A percentile compares a stretch with the other conserved stretches of the same genome.
Conservation (phyloP, 1,284 basidiomycete genomes). For the Fomitopsis schrenkii region DNA sequence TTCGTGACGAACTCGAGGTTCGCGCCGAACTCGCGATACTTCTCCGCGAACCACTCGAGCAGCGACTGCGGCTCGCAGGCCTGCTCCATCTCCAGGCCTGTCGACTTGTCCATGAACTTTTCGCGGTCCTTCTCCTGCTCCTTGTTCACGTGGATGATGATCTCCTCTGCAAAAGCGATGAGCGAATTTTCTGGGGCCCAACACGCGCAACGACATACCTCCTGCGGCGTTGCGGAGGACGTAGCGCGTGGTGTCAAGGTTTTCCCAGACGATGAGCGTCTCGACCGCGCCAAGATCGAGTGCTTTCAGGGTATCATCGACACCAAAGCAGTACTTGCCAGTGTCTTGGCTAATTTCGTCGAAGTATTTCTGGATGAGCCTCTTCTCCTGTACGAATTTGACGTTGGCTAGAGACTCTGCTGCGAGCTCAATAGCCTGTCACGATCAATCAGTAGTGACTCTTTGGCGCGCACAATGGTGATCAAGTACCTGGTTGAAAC, state of each 20-base stretch:
- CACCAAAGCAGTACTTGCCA: constrained; percentile 96
- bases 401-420: constrained; percentile 96
- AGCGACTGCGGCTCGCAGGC: constrained; percentile 74
- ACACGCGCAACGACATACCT: constrained; percentile 44
- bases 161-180: constrained; percentile 56
- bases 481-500: constrained; percentile 85
- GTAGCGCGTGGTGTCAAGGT: constrained; percentile 85
- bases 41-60: constrained; percentile 98
- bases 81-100: constrained; percentile 95
- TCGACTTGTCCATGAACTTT: constrained; percentile 94
- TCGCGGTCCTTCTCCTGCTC: constrained; percentile 88
- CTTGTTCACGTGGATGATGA: constrained; percentile 75
- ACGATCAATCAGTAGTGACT: not conserved
- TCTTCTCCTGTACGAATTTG: constrained; percentile 99
- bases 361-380: constrained; percentile 96
- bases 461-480: not conserved
- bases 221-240: constrained; percentile 86
- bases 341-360: constrained; percentile 99
- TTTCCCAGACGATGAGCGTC: constrained; percentile 98
- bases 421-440: constrained; percentile 92
- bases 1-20: constrained; percentile 89
- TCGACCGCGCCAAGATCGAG: constrained; percentile 97
- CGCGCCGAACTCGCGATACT: constrained; percentile 97
- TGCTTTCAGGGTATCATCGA: constrained; percentile 96
- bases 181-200: not conserved